phyloP scores from a whole-genome alignment of 148 eudicot genomes.

The Camellia granthamiana region DNA sequence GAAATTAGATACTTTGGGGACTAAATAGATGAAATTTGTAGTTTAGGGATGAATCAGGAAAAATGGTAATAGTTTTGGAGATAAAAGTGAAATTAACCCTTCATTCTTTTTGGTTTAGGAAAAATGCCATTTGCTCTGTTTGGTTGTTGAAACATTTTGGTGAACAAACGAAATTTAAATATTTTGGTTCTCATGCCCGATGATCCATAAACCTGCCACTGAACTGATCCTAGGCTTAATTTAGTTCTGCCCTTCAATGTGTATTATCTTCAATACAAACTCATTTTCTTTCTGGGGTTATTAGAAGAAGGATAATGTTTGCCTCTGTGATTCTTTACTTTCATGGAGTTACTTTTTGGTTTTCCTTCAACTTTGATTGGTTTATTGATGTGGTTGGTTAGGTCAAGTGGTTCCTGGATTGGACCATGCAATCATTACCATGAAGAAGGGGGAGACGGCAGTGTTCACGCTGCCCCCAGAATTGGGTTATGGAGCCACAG shows the following conservation, averaged over 20 bases:
- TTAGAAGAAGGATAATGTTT: neutral
- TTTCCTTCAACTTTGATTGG: slow-evolving; percentile 4
- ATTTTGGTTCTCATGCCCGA: neutral
- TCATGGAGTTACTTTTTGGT: neutral
- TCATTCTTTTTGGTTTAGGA: too few species aligned
- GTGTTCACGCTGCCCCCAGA: slow-evolving; percentile 54
- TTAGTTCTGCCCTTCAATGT: neutral
- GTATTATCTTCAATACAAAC: neutral
- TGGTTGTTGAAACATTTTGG: neutral
- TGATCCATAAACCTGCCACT: neutral
- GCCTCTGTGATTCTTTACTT: neutral
- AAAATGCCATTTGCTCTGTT: neutral
- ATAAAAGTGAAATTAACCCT: too few species aligned
- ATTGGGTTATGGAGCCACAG: slow-evolving; percentile 35
- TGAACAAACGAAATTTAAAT: neutral
- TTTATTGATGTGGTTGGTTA: slow-evolving; percentile 20
- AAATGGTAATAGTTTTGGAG: too few species aligned
- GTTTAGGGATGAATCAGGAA: too few species aligned
- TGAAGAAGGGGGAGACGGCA: slow-evolving; percentile 64
- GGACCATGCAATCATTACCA: slow-evolving; percentile 49
- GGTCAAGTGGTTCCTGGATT: slow-evolving; percentile 42
- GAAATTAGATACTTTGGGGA: too few species aligned
- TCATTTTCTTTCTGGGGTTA: neutral
- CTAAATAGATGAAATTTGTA: too few species aligned
- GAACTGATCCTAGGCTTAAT: neutral